These are phyloP conservation scores for Rhizophagus prolifer DNA, from an alignment of 192 early-diverging fungal species.

Conservation along the genomic window DNA sequence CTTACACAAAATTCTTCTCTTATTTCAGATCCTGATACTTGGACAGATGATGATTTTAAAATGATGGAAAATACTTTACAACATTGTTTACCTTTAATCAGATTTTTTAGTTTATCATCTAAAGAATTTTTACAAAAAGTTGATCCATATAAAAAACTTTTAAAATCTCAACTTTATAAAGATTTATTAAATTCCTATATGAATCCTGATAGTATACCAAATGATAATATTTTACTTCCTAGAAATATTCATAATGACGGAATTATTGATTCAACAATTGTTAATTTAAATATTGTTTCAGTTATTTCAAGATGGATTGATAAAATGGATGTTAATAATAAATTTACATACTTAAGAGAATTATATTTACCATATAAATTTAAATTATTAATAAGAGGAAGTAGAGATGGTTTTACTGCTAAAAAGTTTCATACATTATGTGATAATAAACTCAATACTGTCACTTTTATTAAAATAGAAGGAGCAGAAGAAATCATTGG, in stretches of 20 bases:
- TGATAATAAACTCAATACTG: not conserved
- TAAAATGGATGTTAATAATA: not conserved
- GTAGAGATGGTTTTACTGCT: not conserved
- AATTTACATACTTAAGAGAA: not conserved
- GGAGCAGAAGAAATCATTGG: not conserved
- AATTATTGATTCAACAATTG: not conserved
- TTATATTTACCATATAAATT: not conserved
- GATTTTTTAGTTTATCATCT: slow-evolving; percentile 1
- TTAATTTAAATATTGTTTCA: not conserved
- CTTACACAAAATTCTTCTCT: not conserved
- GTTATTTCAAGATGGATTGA: not conserved
- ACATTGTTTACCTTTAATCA: not conserved
- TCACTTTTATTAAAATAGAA: not conserved
- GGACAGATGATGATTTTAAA: not conserved
- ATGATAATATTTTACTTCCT: not conserved
- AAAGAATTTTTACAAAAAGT: not conserved
- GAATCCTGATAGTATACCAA: not conserved
- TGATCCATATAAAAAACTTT: not conserved
- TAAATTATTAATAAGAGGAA: not conserved
- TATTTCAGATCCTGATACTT: not conserved
- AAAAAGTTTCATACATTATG: not conserved
- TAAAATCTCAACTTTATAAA: not conserved
- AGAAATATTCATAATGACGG: not conserved
- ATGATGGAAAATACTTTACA: not conserved
- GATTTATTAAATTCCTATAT: not conserved